Evolutionary conservation across 441 rosid genomes (phyloP).

Genomic region (Aleurites moluccanus): DNA sequence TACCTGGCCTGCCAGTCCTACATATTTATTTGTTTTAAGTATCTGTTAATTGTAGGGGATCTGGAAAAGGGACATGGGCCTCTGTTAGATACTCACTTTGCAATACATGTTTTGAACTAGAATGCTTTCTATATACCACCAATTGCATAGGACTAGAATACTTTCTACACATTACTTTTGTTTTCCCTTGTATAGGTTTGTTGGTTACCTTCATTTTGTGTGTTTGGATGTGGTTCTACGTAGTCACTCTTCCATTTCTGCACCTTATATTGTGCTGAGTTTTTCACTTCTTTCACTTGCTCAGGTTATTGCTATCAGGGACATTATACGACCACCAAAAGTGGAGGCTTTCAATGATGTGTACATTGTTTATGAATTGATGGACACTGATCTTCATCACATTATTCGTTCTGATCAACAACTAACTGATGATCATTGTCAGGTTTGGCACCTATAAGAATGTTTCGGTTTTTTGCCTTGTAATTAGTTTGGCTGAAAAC

Average conservation of each 20-base stretch:
- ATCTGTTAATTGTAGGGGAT: not conserved
- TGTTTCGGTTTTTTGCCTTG: not conserved
- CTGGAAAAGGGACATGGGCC: not conserved
- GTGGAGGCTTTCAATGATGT: conserved; percentile 86
- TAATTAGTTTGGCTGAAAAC: conserved; percentile 12
- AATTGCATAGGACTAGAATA: not conserved
- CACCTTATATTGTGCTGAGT: not conserved
- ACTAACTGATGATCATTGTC: conserved; percentile 75
- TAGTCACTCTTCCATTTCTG: not conserved
- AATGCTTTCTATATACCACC: not conserved
- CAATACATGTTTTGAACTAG: not conserved
- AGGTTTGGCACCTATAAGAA: conserved; percentile 43
- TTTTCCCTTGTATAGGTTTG: not conserved
- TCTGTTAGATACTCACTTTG: not conserved
- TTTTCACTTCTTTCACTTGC: conserved; percentile 20
- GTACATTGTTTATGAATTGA: conserved; percentile 79
- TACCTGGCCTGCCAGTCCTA: not conserved
- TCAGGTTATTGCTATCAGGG: conserved; percentile 78
- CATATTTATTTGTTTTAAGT: not conserved
- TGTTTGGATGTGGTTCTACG: not conserved
- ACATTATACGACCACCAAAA: conserved; percentile 78
- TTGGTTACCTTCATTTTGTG: not conserved
- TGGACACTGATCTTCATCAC: conserved; percentile 94
- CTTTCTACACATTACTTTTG: not conserved
- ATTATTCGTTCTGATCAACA: conserved; percentile 71